Evolutionary conservation across 2,329 filamentous ascomycete genomes (phyloP), one percentile per base, ranked within the genome.

Genomic region (Aspergillus thermomutatus): DNA sequence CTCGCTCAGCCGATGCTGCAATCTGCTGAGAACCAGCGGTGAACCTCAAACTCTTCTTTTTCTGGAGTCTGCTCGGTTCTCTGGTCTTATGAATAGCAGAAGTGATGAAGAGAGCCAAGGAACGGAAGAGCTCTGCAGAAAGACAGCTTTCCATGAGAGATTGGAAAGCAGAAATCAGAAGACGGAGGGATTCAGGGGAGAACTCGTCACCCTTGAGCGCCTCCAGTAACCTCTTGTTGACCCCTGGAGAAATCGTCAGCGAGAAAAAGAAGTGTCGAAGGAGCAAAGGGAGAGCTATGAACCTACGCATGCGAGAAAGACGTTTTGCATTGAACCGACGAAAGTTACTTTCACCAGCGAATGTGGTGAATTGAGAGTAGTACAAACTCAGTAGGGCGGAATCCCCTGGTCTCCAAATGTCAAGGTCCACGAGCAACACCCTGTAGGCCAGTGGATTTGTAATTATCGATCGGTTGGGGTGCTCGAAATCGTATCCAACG

Each of bases 391-490:
- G 91, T 0, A 92, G 90, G 19, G 87, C 82, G 4, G 85, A 71
- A 34, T 90, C 87, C 23, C 89, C 90, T 73, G 86, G 87, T 62
- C 93, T 85, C 94, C 94, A 99, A 21, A 93, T 89, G 66, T 97
- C 93, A 63, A 95, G 85, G 73, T 99, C 94, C 53, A 97, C 90
- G 27, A 99, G 81, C 19, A 99, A 80, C 34, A 96, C 88, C 48
- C 94, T 87, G 74, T 97, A 99, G 3, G 93, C 94, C 60, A 99
- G 82, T 0, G 94, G 93, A 66, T 99, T 99, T 64, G 96, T 90
- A 69, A 99, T 95, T 66, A 97, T 90, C 1, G 93, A 97, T 56
- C 93, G 88, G 56, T 91, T 85, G 0, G 92, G 90, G 34, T 87
- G 82, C n/a, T 83, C 78, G 62, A 88, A 87, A 59, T 92, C 87